Conservation (phyloP, 2,329 filamentous ascomycete genomes). For the Alternaria incomplexa region DNA sequence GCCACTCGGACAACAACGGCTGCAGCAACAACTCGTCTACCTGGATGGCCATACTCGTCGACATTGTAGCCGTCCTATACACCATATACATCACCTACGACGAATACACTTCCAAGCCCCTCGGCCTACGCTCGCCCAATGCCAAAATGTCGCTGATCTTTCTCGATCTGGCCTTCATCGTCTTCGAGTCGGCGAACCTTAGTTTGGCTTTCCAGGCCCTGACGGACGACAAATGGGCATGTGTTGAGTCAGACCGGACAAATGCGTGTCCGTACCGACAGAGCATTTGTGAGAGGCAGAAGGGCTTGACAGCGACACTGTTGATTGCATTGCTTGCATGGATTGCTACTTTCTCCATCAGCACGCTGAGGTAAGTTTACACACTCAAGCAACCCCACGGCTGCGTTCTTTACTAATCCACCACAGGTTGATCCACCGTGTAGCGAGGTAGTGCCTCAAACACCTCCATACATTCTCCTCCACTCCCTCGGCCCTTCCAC, state of each 20-base stretch:
- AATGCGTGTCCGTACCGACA: conserved; percentile 36
- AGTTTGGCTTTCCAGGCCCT: conserved; percentile 87
- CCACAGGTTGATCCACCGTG: conserved; percentile 36
- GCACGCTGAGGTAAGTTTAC: conserved; percentile 52
- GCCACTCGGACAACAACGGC: conserved; percentile 47
- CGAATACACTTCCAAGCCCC: conserved; percentile 91
- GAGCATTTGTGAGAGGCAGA: conserved; percentile 66
- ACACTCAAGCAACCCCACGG: background rate
- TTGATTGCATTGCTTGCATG: conserved; percentile 85
- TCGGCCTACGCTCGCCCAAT: conserved; percentile 81
- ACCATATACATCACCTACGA: conserved; percentile 94
- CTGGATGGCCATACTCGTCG: conserved; percentile 86
- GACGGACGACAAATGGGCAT: conserved; percentile 65
- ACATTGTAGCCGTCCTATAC: conserved; percentile 87
- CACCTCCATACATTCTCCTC: background rate
- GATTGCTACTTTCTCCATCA: conserved; percentile 88
- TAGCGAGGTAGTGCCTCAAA: conserved; percentile 34
- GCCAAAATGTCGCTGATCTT: conserved; percentile 90
- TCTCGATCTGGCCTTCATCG: conserved; percentile 93
- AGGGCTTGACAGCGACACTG: conserved; percentile 77
- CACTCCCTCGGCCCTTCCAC: conserved; percentile 3
- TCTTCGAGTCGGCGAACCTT: conserved; percentile 93
- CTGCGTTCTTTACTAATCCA: conserved; percentile 7
- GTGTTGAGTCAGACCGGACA: conserved; percentile 30
- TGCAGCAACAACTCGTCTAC: conserved; percentile 66